A percentile compares a stretch with the other conserved stretches of the same genome.
These are phyloP conservation scores for Candida ortonii DNA, from an alignment of 805 yeast species.

Conservation along the genomic window DNA sequence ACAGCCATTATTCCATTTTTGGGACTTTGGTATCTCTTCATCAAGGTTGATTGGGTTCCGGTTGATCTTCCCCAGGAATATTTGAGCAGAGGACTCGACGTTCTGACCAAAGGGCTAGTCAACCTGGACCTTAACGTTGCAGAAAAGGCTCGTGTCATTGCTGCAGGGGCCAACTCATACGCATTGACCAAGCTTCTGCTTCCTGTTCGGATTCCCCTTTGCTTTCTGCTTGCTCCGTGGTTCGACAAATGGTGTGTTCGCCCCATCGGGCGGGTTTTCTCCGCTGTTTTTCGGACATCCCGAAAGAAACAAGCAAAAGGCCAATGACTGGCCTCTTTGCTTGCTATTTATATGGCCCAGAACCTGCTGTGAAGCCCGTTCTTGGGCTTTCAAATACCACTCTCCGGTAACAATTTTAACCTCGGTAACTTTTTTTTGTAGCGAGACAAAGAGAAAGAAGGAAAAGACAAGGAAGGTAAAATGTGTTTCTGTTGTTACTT, in stretches of 20 bases:
- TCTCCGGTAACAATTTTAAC: too few relatives aligned
- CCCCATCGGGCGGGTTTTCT: constrained; percentile 28
- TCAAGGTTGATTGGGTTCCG: constrained; percentile 42
- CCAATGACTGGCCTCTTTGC: constrained; percentile 1
- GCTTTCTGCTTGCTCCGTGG: constrained; percentile 33
- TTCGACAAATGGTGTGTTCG: constrained; percentile 34
- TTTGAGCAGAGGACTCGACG: constrained; percentile 43
- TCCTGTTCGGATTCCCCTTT: constrained; percentile 31
- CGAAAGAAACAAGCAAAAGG: constrained; percentile 14
- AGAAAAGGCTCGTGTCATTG: constrained; percentile 29
- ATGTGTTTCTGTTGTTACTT: too few relatives aligned
- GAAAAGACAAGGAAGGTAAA: too few relatives aligned
- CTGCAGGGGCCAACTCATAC: constrained; percentile 37
- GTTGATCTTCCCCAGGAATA: constrained; percentile 49
- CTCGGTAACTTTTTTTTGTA: too few relatives aligned
- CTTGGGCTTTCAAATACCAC: too few relatives aligned
- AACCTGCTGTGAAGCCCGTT: too few relatives aligned
- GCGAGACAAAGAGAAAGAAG: too few relatives aligned
- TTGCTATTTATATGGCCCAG: too few relatives aligned
- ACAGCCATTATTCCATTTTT: constrained; percentile 53
- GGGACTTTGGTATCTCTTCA: constrained; percentile 48
- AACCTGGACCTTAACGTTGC: constrained; percentile 24
- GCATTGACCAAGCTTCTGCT: constrained; percentile 32
- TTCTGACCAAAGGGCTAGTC: constrained; percentile 39
- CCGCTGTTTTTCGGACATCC: constrained; percentile 15